Evolutionary conservation across 2,329 filamentous ascomycete genomes (phyloP), one percentile per base, ranked within the genome.

Genomic region (Lasiodiplodia theobromae): DNA sequence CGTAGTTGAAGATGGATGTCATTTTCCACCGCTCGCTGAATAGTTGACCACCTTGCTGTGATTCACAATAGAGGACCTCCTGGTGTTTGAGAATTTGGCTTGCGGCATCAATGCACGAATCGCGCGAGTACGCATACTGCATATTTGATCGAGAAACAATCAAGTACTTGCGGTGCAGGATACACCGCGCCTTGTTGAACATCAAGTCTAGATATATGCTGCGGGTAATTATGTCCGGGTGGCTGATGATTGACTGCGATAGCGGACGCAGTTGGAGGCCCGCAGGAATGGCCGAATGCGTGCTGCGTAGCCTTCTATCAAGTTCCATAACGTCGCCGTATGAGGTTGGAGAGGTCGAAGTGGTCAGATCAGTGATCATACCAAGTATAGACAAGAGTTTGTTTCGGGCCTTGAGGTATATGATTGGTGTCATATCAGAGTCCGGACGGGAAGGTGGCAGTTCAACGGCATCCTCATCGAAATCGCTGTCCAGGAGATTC

Each of bases 101-200:
- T 1, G 84, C 82, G 4, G 84, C 81, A 66, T 84, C 81, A 2
- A 85, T 72, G 70, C 83, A 85, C 0, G 78, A 76, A 52, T 74
- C 73, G 7, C 82, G 77, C 0, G 83, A 85, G 69, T 80, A 79
- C 28, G 73, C 72, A 67, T 79, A 84, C 6, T 74, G 75, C 1
- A 70, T 16, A 65, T 83, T 77, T 1, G 73, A 76, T 21, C 78
- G 77, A 0, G 78, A 80, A 2, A 74, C 70, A 10, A 77, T 70
- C 31, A 81, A 68, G 58, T 78, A 81, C 16, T 75, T 76, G 8
- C 79, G 73, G 69, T 82, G 80, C 8, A 82, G 71, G 68, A 78
- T 74, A 21, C 80, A 70, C 38, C 77, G 71, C 2, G 74, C 72
- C 67, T 78, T 78, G 31, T 77, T 69, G 47, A 77, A 79, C 1